Evolutionary conservation across 2,329 filamentous ascomycete species (phyloP).

Genomic region (Sclerotinia nivalis): DNA sequence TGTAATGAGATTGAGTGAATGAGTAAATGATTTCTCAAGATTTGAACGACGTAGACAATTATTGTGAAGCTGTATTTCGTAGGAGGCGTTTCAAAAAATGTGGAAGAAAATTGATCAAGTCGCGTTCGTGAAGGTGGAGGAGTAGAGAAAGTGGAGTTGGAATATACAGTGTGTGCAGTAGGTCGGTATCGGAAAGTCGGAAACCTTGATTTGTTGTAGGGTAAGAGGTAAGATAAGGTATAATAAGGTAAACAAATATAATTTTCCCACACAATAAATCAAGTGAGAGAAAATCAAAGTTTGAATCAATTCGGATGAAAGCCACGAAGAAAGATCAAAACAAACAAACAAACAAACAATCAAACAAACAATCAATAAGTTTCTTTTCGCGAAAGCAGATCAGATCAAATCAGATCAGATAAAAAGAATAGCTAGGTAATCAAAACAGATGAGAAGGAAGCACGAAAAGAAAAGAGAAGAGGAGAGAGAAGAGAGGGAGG

Average conservation of each 20-base stretch:
- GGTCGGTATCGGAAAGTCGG: not conserved
- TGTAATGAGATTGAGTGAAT: not conserved
- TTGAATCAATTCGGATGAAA: not conserved
- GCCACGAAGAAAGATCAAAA: not conserved
- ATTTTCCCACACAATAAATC: not conserved
- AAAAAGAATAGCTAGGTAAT: not conserved
- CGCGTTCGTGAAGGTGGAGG: conserved; percentile 13
- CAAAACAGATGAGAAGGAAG: not conserved
- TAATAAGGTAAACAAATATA: not conserved
- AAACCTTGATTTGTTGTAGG: not conserved
- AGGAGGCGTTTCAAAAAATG: conserved; percentile 1
- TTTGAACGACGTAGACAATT: not conserved
- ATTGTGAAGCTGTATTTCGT: not conserved
- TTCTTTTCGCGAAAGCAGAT: not conserved
- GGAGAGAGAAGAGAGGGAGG: not conserved
- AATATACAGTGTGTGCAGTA: not conserved
- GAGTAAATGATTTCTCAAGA: not conserved
- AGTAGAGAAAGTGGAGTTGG: conserved; percentile 8
- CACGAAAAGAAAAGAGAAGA: not conserved
- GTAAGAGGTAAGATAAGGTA: too few species aligned
- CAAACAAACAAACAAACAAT: not conserved
- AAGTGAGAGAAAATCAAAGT: not conserved
- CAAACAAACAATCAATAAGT: not conserved
- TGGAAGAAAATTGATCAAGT: conserved; percentile 9
- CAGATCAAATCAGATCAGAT: not conserved